Evolutionary conservation across 1,284 basidiomycete species (phyloP), one percentile per base, ranked within the genome.

Genomic region (Moesziomyces sp.): DNA sequence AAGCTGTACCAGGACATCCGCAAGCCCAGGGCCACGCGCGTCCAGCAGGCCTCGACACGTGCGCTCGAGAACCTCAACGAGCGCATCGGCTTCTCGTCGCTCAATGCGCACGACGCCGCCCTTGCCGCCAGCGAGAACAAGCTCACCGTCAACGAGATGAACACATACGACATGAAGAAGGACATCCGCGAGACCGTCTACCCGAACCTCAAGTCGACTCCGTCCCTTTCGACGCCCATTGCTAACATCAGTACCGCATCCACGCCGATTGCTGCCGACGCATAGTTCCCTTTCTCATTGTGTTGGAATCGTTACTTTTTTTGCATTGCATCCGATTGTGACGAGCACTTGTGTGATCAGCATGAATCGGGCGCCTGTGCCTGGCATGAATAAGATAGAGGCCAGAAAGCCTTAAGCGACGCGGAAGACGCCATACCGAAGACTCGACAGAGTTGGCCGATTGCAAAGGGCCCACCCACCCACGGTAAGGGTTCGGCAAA

Each of bases 31-130:
- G 85, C 85, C 4, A 85, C 84, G 6, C 76, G 84, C n/a, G 85
- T 86, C 3, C 85, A 85, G 68, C 72, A 76, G 23, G 83, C 83
- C 16, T 79, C 75, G 10, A 60, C 74, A 3, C 67, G 81, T 11
- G 85, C 85, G 6, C 82, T 84, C 14, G 85, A 85, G 64, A 83
- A 85, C 65, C 76, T 85, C 63, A 84, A 84, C 63, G 85, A 85
- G 75, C 76, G 85, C 16, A 84, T 85, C 58, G 85, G 85, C 46
- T 85, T 85, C 67, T 80, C 80, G 2, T 74, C 67, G 46, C 59
- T 79, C 49, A 83, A 78, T n/a, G 78, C 79, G n/a, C 77, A 81
- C 33, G 81, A 83, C 52, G 78, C 81, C n/a, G 79, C 79, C 8
- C 74, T 82, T 16, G 82, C 83, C 13, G 80, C 84, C n/a, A 79